These are phyloP conservation scores for Rosa hybrid DNA, from an alignment of 331 rosid genomes.

Conservation along the genomic window DNA sequence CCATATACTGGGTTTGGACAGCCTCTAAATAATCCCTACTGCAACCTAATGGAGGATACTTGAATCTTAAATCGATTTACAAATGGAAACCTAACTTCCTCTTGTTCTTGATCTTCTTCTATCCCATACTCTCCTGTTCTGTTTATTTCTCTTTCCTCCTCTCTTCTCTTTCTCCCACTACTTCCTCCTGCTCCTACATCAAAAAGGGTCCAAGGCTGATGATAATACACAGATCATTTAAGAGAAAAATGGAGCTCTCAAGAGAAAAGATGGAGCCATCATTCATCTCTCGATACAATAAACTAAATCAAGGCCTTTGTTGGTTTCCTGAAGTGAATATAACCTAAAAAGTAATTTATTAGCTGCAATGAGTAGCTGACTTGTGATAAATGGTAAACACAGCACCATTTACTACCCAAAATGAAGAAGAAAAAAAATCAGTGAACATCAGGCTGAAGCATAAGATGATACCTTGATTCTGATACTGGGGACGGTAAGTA, in stretches of 20 bases:
- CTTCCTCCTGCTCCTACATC: conserved; percentile 17
- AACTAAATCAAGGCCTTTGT: neutral
- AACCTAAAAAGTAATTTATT: neutral
- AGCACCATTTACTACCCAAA: neutral
- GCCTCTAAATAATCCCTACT: neutral
- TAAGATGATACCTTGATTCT: conserved; percentile 67
- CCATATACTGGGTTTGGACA: neutral
- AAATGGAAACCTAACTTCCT: neutral
- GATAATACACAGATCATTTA: neutral
- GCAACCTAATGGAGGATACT: conserved; percentile 7
- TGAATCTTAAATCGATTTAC: neutral
- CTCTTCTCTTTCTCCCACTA: conserved; percentile 11
- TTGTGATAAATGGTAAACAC: neutral
- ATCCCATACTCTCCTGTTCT: conserved; percentile 8
- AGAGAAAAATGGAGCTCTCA: conserved; percentile 15
- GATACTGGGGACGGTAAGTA: conserved; percentile 69
- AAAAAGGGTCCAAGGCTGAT: conserved; percentile 8
- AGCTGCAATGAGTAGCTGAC: neutral
- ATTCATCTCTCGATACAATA: neutral
- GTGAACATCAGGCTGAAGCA: conserved; percentile 16
- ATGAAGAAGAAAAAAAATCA: too few relatives aligned
- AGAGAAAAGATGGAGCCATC: neutral
- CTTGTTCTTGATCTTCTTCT: conserved; percentile 1
- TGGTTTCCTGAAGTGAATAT: neutral
- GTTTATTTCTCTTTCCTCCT: conserved; percentile 9